These are phyloP conservation scores for Excoecaria agallocha DNA, from an alignment of 345 rosid species.

Conservation along the genomic window DNA sequence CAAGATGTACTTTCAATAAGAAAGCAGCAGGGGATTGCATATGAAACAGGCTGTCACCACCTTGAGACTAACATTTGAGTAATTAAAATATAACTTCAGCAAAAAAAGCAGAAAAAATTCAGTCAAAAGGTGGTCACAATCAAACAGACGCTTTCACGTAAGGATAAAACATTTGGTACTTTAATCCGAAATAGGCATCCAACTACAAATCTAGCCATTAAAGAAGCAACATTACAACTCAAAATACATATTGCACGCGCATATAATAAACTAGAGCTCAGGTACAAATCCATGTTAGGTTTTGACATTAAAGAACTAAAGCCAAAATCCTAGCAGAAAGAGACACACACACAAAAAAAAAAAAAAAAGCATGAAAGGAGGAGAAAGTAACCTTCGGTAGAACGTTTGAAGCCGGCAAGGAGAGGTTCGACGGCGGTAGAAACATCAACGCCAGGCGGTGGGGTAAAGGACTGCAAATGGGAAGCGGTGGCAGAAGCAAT, in stretches of 20 bases:
- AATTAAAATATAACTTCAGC: too few species aligned
- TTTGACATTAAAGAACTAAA: background rate
- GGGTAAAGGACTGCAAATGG: slow-evolving; percentile 14
- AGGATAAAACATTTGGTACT: background rate
- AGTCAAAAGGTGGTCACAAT: background rate
- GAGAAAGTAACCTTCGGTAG: slow-evolving; percentile 50
- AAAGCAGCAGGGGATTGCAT: too few species aligned
- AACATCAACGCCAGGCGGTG: slow-evolving; percentile 43
- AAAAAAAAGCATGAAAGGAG: background rate
- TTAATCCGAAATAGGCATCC: background rate
- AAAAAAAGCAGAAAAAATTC: background rate
- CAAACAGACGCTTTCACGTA: background rate
- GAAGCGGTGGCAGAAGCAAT: slow-evolving; percentile 9
- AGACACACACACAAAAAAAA: background rate
- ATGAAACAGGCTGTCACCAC: too few species aligned
- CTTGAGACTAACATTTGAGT: too few species aligned
- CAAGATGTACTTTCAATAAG: too few species aligned
- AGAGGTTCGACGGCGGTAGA: slow-evolving; percentile 36
- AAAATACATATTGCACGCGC: too few species aligned
- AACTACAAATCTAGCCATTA: background rate
- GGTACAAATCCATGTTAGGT: background rate
- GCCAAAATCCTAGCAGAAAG: background rate
- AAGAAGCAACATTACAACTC: too few species aligned
- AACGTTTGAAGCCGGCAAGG: slow-evolving; percentile 50
- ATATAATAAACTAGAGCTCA: background rate